Evolutionary conservation across 345 rosid species (phyloP).

Genomic region (Euphorbia tirucalli): DNA sequence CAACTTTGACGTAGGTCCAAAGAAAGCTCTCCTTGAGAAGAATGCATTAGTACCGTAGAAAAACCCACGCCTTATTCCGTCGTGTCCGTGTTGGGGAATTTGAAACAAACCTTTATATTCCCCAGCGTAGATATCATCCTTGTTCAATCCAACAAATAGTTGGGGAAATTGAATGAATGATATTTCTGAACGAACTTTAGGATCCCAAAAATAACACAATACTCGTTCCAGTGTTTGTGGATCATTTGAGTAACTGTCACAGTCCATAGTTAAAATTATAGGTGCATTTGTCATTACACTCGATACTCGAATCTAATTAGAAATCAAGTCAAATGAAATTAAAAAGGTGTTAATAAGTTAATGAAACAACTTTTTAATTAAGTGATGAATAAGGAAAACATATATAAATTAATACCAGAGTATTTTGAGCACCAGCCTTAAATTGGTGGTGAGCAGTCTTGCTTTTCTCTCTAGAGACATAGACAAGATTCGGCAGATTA

Average conservation of each 20-base stretch:
- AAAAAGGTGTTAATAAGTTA: no score
- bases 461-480: slow-evolving; percentile 64
- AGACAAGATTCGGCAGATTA: slow-evolving; percentile 60
- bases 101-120: slow-evolving; percentile 38
- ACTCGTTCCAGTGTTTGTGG: slow-evolving; percentile 49
- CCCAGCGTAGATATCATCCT: slow-evolving; percentile 50
- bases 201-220: slow-evolving; percentile 52
- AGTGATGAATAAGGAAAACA: background rate
- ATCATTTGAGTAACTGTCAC: slow-evolving; percentile 77
- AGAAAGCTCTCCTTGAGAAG: slow-evolving; percentile 53
- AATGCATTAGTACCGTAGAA: slow-evolving; percentile 59
- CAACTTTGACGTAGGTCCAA: slow-evolving; percentile 37
- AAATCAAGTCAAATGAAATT: no score
- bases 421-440: slow-evolving; percentile 86
- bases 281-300: slow-evolving; percentile 65
- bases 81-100: slow-evolving; percentile 45
- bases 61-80: slow-evolving; percentile 46
- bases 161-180: slow-evolving; percentile 75
- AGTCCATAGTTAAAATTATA: slow-evolving; percentile 60
- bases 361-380: no score
- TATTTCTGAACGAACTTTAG: slow-evolving; percentile 19
- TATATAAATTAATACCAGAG: slow-evolving; percentile 34
- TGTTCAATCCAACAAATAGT: slow-evolving; percentile 45
- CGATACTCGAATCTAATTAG: slow-evolving; percentile 67
- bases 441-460: slow-evolving; percentile 49